phyloP scores from a whole-genome alignment of 2,329 filamentous ascomycete genomes.

The Thyridium curvatum region DNA sequence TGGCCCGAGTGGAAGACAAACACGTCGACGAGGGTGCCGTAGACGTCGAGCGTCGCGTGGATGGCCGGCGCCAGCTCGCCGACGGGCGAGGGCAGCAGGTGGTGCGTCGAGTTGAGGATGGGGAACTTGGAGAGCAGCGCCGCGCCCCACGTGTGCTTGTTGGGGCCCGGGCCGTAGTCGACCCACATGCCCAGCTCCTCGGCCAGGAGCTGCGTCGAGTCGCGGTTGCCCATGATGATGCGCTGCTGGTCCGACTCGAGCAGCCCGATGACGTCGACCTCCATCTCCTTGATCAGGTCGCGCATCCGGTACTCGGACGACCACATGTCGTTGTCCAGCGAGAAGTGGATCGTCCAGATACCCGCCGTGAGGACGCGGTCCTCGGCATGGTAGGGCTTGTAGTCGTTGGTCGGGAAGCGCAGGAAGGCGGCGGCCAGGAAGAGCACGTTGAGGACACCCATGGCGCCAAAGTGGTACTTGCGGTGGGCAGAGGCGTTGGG shows the following conservation, averaged over 20 bases:
- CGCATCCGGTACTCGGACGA: constrained; percentile 91
- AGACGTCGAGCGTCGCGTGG: constrained; percentile 90
- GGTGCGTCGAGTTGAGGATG: constrained; percentile 93
- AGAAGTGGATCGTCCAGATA: constrained; percentile 99
- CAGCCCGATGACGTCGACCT: constrained; percentile 94
- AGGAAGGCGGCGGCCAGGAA: constrained; percentile 78
- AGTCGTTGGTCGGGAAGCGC: constrained; percentile 89
- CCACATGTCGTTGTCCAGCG: constrained; percentile 98
- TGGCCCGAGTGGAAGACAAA: constrained; percentile 99
- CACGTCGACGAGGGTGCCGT: constrained; percentile 83
- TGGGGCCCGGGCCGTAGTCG: constrained; percentile 92
- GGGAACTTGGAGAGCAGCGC: constrained; percentile 95
- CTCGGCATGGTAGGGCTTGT: constrained; percentile 81
- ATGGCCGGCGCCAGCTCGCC: constrained; percentile 95
- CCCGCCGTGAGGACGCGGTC: constrained; percentile 86
- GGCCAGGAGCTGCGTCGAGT: constrained; percentile 89
- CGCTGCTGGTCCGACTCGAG: constrained; percentile 90
- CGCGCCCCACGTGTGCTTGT: constrained; percentile 97
- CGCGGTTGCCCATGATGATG: constrained; percentile 99
- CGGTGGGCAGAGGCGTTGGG: constrained; percentile 26
- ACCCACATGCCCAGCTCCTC: constrained; percentile 99
- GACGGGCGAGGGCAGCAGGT: constrained; percentile 86
- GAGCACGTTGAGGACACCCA: constrained; percentile 72
- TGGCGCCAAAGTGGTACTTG: constrained; percentile 48
- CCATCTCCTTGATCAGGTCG: constrained; percentile 85